Evolutionary conservation across 176 grass and related monocot species (phyloP).

Genomic region (Rhipidocladum racemiflorum): DNA sequence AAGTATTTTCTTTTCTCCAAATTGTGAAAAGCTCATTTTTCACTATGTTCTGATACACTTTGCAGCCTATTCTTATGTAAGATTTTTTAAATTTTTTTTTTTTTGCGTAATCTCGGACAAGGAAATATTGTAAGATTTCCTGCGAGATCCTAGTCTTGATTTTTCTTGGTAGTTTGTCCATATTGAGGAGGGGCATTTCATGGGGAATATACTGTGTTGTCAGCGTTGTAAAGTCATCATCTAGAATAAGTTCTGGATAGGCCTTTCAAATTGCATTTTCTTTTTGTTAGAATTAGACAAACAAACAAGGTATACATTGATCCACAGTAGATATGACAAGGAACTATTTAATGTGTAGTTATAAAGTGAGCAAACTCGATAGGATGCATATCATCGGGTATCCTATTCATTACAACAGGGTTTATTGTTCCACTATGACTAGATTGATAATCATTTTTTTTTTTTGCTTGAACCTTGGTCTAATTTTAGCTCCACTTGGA

Average conservation of each 20-base stretch:
- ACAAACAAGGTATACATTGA: neutral
- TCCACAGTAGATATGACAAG: neutral
- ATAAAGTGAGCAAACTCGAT: conserved; percentile 4
- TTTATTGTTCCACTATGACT: neutral
- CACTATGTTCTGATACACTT: neutral
- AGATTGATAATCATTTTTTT: neutral
- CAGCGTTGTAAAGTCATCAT: neutral
- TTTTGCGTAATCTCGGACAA: neutral
- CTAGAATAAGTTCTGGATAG: neutral
- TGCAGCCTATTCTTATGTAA: neutral
- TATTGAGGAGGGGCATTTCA: neutral
- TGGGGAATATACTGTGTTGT: neutral
- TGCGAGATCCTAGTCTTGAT: neutral
- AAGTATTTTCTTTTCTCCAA: neutral
- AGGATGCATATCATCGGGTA: neutral
- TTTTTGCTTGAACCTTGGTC: neutral
- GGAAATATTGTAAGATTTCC: neutral
- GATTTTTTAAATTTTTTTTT: too few species aligned
- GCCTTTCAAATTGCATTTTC: neutral
- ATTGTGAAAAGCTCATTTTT: neutral
- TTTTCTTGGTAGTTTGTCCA: neutral
- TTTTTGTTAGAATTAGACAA: neutral
- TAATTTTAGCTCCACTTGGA: conserved; percentile 10
- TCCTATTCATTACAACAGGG: neutral
- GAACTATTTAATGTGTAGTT: neutral